Conservation (phyloP, 2,329 filamentous ascomycete genomes). For the Chaetomium olivaceum region DNA sequence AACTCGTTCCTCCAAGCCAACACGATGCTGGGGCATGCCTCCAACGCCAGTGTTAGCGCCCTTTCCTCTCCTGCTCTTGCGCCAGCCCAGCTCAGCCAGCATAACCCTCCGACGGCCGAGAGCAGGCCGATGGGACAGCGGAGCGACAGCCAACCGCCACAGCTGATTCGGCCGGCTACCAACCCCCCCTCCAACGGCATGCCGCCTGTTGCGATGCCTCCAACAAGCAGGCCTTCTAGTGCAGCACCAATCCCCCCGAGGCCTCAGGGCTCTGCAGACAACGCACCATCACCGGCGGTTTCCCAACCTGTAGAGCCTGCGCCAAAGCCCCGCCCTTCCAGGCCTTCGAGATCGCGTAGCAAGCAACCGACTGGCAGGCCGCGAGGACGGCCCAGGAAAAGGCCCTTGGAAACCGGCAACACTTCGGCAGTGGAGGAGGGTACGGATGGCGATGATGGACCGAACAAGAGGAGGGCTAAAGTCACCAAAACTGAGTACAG, state of each 20-base stretch:
- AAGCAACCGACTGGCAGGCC: constrained; percentile 54
- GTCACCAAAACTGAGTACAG: constrained; percentile 66
- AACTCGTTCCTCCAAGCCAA: constrained; percentile 73
- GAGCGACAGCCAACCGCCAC: constrained; percentile 24
- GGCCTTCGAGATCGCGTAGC: constrained; percentile 60
- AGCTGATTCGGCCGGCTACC: constrained; percentile 26
- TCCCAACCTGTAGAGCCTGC: constrained; percentile 34
- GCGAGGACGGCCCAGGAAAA: constrained; percentile 58
- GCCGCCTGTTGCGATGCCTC: constrained; percentile 16
- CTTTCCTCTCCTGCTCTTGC: constrained; percentile 41
- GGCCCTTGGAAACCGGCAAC: constrained; percentile 58
- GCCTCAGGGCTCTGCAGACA: constrained; percentile 25
- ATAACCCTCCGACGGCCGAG: constrained; percentile 20
- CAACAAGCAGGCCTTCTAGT: constrained; percentile 14
- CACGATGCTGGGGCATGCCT: constrained; percentile 50
- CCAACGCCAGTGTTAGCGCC: constrained; percentile 35
- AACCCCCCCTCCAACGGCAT: constrained; percentile 24
- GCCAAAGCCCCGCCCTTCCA: constrained; percentile 44
- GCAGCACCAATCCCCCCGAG: constrained; percentile 28
- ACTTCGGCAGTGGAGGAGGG: constrained; percentile 73
- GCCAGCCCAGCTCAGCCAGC: constrained; percentile 29
- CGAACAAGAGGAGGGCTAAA: constrained; percentile 75
- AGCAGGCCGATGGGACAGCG: constrained; percentile 24
- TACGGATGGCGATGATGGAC: constrained; percentile 59
- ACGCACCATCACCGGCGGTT: constrained; percentile 30